Conservation (phyloP, 768 basidiomycete genomes). For the Suillus weaverae region DNA sequence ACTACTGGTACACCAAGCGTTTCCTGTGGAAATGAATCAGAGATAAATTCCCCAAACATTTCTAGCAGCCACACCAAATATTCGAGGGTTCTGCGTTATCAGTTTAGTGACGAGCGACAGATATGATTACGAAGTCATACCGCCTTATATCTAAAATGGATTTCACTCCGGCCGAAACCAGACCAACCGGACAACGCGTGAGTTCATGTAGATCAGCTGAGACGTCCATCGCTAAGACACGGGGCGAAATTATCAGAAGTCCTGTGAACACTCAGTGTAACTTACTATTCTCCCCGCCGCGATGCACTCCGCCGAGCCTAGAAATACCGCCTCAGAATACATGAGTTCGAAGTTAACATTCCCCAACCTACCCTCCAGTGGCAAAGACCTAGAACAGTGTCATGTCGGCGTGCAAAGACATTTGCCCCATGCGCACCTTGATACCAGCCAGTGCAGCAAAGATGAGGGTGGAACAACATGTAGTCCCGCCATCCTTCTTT, state of each 20-base stretch:
- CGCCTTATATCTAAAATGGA: conserved; percentile 91
- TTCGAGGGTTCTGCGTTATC: conserved; percentile 64
- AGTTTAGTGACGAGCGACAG: conserved; percentile 4
- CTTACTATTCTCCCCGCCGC: conserved; percentile 68
- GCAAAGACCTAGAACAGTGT: conserved; percentile 64
- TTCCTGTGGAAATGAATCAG: conserved; percentile 55
- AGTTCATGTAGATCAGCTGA: conserved; percentile 94
- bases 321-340: conserved; percentile 11
- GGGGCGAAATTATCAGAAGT: conserved; percentile 5
- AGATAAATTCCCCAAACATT: neutral
- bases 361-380: conserved; percentile 78
- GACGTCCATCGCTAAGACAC: conserved; percentile 82
- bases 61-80: conserved; percentile 56
- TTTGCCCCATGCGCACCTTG: conserved; percentile 47
- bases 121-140: conserved; percentile 33
- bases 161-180: conserved; percentile 93
- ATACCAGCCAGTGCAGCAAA: conserved; percentile 84
- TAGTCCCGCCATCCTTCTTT: conserved; percentile 76
- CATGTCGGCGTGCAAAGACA: conserved; percentile 9
- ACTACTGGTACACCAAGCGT: conserved; percentile 92
- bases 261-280: conserved; percentile 1
- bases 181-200: conserved; percentile 82
- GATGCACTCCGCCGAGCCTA: conserved; percentile 83
- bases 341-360: neutral
- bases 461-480: conserved; percentile 71